Percentiles rank a stretch among this genome's conserved stretches.
Conservation (phyloP, 202 grass and related monocot genomes). For the Brachypodium distachyon region DNA sequence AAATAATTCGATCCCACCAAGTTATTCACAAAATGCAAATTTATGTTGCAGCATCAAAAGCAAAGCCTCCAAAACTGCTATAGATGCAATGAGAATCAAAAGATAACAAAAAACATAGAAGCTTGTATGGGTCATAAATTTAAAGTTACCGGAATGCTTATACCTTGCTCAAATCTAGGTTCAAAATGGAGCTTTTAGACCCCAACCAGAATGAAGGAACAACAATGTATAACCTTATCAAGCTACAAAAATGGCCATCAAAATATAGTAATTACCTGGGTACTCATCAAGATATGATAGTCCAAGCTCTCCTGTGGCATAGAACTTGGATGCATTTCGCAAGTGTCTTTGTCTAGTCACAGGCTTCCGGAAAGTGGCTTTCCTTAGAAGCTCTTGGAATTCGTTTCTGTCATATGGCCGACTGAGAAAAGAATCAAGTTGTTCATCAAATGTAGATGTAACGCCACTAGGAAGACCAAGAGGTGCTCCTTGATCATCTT, state of each 20-base stretch:
- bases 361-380: conserved; percentile 42
- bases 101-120: neutral
- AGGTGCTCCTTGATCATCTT: conserved; percentile 13
- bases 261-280: conserved; percentile 25
- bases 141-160: neutral
- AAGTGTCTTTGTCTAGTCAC: conserved; percentile 43
- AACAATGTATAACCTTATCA: no score
- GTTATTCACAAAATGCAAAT: neutral
- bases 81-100: neutral
- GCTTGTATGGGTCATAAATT: neutral
- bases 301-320: conserved; percentile 29
- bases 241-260: no score
- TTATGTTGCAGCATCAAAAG: neutral
- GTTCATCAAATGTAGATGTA: conserved; percentile 54
- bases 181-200: neutral
- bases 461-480: conserved; percentile 10
- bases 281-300: conserved; percentile 62
- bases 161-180: neutral
- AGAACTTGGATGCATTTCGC: conserved; percentile 45
- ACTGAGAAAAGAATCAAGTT: conserved; percentile 35
- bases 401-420: conserved; percentile 48
- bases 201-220: neutral
- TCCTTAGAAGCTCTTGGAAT: conserved; percentile 48
- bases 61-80: neutral
- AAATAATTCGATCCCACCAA: neutral